These are phyloP conservation scores for Globisporangium recalcitrans DNA, from an alignment of 352 stramenopile species.

Conservation along the genomic window DNA sequence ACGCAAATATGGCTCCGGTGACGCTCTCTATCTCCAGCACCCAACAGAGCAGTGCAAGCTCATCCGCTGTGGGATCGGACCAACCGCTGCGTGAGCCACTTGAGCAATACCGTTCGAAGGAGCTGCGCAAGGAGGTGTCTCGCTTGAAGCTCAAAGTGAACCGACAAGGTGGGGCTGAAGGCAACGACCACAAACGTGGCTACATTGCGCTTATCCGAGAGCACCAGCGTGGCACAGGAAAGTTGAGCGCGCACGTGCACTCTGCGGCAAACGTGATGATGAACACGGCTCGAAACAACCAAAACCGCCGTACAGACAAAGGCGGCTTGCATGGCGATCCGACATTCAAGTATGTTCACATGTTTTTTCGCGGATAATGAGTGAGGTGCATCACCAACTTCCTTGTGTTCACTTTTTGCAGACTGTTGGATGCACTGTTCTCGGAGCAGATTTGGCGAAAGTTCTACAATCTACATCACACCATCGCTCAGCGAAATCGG, in stretches of 20 bases:
- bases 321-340: background rate
- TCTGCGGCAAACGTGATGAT: background rate
- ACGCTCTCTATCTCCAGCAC: background rate
- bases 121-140: conserved; percentile 30
- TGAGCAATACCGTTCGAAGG: conserved; percentile 27
- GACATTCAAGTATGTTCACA: conserved; percentile 6
- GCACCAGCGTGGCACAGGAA: background rate
- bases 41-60: background rate
- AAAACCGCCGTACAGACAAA: background rate
- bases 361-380: background rate
- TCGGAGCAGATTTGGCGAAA: conserved; percentile 18
- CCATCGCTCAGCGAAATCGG: conserved; percentile 15
- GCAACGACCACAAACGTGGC: conserved; percentile 35
- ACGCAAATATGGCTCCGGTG: background rate
- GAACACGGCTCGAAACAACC: background rate
- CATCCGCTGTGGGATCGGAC: background rate
- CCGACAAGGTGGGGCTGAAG: conserved; percentile 14
- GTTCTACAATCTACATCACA: conserved; percentile 14
- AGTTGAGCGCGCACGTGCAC: background rate
- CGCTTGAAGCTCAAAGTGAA: conserved; percentile 32
- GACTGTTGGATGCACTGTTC: conserved; percentile 17
- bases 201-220: conserved; percentile 34
- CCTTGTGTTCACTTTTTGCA: background rate
- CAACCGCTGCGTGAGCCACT: conserved; percentile 25
- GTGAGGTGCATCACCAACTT: background rate